Evolutionary conservation across 257 asterid species (phyloP), one percentile per base, ranked within the genome.

Genomic region (Cinchona pubescens): DNA sequence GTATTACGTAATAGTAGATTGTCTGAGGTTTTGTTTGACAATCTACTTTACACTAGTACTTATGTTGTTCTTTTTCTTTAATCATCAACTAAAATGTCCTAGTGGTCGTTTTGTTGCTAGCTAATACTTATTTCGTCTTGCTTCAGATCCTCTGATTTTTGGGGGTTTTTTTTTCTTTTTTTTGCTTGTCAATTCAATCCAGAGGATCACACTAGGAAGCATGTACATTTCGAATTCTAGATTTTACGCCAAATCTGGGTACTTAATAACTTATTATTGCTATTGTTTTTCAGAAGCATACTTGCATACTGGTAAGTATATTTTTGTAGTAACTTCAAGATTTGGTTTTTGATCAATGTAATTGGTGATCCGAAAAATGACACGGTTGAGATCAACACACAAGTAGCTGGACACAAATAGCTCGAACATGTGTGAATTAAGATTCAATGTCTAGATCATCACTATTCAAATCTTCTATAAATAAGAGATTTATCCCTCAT

Each of bases 11-110:
- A 8, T n/a, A 5, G 18, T n/a, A 63, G 48, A 72, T 72, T 59
- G 78, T 72, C 78, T 32, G 69, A 35, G 74, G 72, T 78, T 78
- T 78, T 78, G 82, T 12, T 64, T 11, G 82, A 61, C 82, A 61
- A 66, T 72, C 53, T 45, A 66, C 29, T 66, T 8, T 34, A 63
- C 15, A 7, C 0, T 30, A 6, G 19, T 11, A 9, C n/a, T n/a
- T n/a, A n/a, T n/a, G 53, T 23, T 48, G 4, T 30, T 65, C 21
- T 45, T 3, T 0, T 34, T 13, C 8, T 18, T 18, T 29, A 3
- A 7, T 0, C 13, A 25, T 14, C 46, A 38, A 68, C 14, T 35
- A 27, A n/a, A n/a, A 42, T 43, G 21, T 23, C 45, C 58, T 14
- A 14, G 1, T 10, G 30, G 51, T 48, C 1, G 32, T 14, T 29